Conservation (phyloP, 441 rosid species). For the Adansonia rubrostipa region DNA sequence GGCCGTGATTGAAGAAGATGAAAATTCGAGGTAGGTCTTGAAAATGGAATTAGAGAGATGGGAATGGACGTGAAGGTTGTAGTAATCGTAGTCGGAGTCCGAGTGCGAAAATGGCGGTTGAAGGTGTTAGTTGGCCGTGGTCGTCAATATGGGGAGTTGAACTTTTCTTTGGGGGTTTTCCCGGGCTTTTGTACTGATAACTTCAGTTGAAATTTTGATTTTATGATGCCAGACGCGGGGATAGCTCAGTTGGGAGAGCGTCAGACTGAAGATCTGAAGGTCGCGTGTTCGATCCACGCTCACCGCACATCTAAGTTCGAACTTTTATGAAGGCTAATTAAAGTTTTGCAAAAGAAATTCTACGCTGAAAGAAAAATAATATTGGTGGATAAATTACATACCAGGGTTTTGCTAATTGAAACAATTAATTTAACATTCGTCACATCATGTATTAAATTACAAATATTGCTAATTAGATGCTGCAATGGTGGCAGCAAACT, state of each 20-base stretch:
- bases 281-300: conserved; percentile 23
- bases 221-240: conserved; percentile 40
- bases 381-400: background rate
- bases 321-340: too few species aligned
- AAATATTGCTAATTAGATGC: background rate
- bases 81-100: conserved; percentile 56
- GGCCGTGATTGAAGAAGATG: conserved; percentile 45
- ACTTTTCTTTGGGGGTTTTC: background rate
- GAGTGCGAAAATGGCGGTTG: conserved; percentile 31
- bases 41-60: conserved; percentile 79
- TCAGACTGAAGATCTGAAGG: conserved; percentile 89
- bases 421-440: background rate
- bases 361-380: background rate
- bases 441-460: background rate
- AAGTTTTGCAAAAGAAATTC: background rate
- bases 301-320: too few species aligned
- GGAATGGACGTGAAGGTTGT: conserved; percentile 43
- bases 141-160: conserved; percentile 36
- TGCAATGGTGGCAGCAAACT: too few species aligned
- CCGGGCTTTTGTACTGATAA: conserved; percentile 13
- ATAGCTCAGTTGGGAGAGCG: conserved; percentile 96
- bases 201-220: too few species aligned
- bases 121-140: conserved; percentile 32
- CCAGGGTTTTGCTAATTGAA: background rate
- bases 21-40: conserved; percentile 74